A percentile compares a stretch with the other conserved stretches of the same genome.
phyloP scores from a whole-genome alignment of 148 eudicot genomes.

The Diospyros lotus region DNA sequence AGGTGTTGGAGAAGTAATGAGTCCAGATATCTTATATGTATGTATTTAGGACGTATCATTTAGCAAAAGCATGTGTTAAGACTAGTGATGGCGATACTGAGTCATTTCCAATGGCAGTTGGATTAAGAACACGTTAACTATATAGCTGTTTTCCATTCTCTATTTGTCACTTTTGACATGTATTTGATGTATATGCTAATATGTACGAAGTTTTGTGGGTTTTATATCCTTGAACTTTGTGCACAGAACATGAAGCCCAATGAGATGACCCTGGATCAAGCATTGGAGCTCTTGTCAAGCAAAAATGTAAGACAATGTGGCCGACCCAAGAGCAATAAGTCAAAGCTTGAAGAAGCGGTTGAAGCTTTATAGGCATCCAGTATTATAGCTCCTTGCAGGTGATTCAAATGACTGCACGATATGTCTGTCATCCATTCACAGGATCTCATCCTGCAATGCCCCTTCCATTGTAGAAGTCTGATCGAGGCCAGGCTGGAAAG shows the following conservation, averaged over 20 bases:
- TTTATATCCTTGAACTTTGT: slow-evolving; percentile 5
- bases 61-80: neutral
- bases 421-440: too few relatives aligned
- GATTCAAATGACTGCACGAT: neutral
- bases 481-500: too few relatives aligned
- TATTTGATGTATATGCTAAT: neutral
- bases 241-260: slow-evolving; percentile 49
- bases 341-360: slow-evolving; percentile 30
- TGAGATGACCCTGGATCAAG: slow-evolving; percentile 60
- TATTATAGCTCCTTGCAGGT: neutral
- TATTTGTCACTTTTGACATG: neutral
- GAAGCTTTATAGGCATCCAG: slow-evolving; percentile 31
- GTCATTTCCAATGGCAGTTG: neutral
- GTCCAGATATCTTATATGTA: too few relatives aligned
- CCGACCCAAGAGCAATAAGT: slow-evolving; percentile 48
- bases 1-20: too few relatives aligned
- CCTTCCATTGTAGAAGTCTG: too few relatives aligned
- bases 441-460: too few relatives aligned
- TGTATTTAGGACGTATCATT: neutral
- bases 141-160: too few relatives aligned
- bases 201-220: neutral
- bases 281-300: slow-evolving; percentile 51
- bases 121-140: neutral
- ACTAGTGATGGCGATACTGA: too few relatives aligned
- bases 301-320: slow-evolving; percentile 52